Percentiles rank a stretch among this genome's conserved stretches.
phyloP scores from a whole-genome alignment of 139 green algal genomes.

The Chlorella sp. region DNA sequence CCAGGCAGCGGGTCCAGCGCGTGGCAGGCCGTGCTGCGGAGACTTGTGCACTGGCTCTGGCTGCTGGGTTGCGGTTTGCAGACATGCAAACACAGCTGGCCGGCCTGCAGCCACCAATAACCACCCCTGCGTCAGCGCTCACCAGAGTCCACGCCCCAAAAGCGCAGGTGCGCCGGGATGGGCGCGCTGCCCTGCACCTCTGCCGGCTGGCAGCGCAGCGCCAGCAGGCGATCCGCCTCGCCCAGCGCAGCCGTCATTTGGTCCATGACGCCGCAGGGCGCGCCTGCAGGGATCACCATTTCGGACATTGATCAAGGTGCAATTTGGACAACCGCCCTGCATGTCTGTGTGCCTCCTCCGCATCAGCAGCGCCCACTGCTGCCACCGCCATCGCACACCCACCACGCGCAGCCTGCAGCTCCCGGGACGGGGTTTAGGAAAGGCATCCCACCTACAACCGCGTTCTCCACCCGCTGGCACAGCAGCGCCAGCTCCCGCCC shows the following conservation, averaged over 20 bases:
- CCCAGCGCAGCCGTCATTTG: slow-evolving; percentile 87
- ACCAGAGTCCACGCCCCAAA: slow-evolving; percentile 92
- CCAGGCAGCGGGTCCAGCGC: neutral
- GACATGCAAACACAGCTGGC: neutral
- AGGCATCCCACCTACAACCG: slow-evolving; percentile 71
- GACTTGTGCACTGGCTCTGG: neutral
- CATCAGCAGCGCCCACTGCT: neutral
- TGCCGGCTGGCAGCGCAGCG: slow-evolving; percentile 87
- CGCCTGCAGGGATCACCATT: no score
- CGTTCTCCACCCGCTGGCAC: slow-evolving; percentile 93
- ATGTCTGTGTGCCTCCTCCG: no score
- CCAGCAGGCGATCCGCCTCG: slow-evolving; percentile 70
- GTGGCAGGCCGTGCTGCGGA: neutral
- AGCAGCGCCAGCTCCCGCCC: slow-evolving; percentile 73
- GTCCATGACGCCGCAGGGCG: slow-evolving; percentile 97
- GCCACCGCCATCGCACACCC: neutral
- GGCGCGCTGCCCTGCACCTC: slow-evolving; percentile 70
- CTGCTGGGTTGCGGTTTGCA: neutral
- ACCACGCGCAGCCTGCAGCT: no score
- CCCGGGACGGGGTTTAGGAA: no score
- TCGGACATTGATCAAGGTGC: no score
- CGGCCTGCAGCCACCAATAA: neutral
- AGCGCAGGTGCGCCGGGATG: slow-evolving; percentile 68
- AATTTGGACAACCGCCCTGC: no score
- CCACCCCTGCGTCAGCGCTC: neutral